Evolutionary conservation across 2,329 filamentous ascomycete genomes (phyloP).

Genomic region (Rutstroemia sp.): DNA sequence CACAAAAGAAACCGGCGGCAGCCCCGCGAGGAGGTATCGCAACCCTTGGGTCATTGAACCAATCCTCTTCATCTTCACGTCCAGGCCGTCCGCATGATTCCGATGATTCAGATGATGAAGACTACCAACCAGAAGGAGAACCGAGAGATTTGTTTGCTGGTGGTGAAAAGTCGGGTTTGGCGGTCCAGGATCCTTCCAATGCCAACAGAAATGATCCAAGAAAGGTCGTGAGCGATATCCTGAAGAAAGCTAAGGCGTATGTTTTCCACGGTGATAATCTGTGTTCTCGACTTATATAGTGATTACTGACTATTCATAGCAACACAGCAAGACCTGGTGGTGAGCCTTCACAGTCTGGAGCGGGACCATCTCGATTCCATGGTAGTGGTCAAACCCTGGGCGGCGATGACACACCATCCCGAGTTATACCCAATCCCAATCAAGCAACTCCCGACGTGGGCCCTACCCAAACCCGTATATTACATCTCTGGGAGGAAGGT

Average conservation of each 20-base stretch:
- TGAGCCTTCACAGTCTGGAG: constrained; percentile 42
- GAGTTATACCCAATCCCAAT: constrained; percentile 55
- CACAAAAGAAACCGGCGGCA: constrained; percentile 2
- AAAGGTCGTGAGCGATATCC: constrained; percentile 54
- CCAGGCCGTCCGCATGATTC: constrained; percentile 39
- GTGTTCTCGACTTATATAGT: not conserved
- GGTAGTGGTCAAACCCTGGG: constrained; percentile 71
- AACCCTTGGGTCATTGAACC: constrained; percentile 44
- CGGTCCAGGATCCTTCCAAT: constrained; percentile 52
- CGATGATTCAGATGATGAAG: constrained; percentile 52
- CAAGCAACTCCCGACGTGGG: constrained; percentile 24
- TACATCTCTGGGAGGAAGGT: constrained; percentile 78
- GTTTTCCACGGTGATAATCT: constrained; percentile 6
- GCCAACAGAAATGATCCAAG: constrained; percentile 37
- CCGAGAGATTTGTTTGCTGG: constrained; percentile 70
- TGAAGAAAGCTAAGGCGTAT: constrained; percentile 57
- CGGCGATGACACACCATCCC: constrained; percentile 67
- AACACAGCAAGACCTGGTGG: constrained; percentile 52
- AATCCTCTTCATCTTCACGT: constrained; percentile 16
- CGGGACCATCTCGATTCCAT: constrained; percentile 49
- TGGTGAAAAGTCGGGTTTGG: constrained; percentile 73
- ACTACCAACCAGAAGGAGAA: constrained; percentile 48
- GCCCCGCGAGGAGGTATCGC: constrained; percentile 43
- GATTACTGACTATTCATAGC: constrained; percentile 32
- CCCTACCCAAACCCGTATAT: constrained; percentile 51